Evolutionary conservation across 306 rosid genomes (phyloP).

Genomic region (Phaseolus lunatus): DNA sequence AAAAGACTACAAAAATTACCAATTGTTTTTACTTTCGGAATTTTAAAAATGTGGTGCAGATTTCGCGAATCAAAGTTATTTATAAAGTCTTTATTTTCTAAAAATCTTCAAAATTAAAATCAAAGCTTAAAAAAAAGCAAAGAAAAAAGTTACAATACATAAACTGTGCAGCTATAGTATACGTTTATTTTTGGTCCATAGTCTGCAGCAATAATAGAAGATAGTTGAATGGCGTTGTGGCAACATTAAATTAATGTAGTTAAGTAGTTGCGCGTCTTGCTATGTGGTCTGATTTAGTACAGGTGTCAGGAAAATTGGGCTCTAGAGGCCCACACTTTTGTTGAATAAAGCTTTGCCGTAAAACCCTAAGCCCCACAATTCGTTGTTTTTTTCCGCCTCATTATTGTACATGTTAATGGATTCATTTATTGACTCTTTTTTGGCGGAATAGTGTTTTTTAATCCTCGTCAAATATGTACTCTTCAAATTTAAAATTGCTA

Average conservation of each 20-base stretch:
- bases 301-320: constrained; percentile 24
- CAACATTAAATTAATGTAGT: not conserved
- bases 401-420: not conserved
- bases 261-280: not conserved
- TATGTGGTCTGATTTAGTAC: not conserved
- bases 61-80: too few species aligned
- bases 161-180: not conserved
- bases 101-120: too few species aligned
- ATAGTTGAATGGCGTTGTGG: constrained; percentile 25
- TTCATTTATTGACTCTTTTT: not conserved
- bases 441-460: not conserved
- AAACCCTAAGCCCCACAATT: constrained; percentile 23
- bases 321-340: constrained; percentile 25
- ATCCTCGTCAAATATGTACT: not conserved
- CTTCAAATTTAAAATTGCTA: not conserved
- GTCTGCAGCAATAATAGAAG: not conserved
- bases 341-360: not conserved
- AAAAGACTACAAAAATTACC: too few species aligned
- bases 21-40: too few species aligned
- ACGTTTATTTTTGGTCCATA: not conserved
- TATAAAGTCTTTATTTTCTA: too few species aligned
- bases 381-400: constrained; percentile 2
- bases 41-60: too few species aligned
- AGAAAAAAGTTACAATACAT: too few species aligned
- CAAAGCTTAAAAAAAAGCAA: too few species aligned